Evolutionary conservation across 2,329 filamentous ascomycete species (phyloP).

Genomic region (Eutypella sp.): DNA sequence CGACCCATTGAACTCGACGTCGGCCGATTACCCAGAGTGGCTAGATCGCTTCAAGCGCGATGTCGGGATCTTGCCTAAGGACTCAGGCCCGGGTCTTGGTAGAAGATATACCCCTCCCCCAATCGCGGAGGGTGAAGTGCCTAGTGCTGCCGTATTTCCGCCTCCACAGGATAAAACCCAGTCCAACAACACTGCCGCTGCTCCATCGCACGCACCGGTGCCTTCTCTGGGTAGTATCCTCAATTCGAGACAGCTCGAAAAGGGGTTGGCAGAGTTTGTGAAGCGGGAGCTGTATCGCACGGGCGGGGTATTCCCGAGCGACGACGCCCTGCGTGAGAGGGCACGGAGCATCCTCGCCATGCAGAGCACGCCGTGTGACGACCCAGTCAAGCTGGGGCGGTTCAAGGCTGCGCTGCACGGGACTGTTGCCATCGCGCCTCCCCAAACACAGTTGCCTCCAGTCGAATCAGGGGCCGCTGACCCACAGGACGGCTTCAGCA

Average conservation of each 20-base stretch:
- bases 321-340: constrained; percentile 41
- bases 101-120: constrained; percentile 51
- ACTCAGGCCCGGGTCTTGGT: constrained; percentile 48
- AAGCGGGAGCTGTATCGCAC: constrained; percentile 31
- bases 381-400: constrained; percentile 45
- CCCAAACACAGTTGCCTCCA: background rate
- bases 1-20: constrained; percentile 60
- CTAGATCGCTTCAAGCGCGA: constrained; percentile 58
- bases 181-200: background rate
- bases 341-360: constrained; percentile 45
- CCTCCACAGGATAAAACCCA: background rate
- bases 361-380: constrained; percentile 48
- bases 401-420: constrained; percentile 45
- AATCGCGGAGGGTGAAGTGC: constrained; percentile 19
- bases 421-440: background rate
- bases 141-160: too few species aligned
- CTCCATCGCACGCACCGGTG: constrained; percentile 9
- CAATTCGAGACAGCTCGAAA: constrained; percentile 54
- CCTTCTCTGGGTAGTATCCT: constrained; percentile 52
- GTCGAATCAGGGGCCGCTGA: background rate
- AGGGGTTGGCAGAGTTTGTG: constrained; percentile 46
- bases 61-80: constrained; percentile 44
- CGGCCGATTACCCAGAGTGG: constrained; percentile 61
- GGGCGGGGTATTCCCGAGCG: constrained; percentile 40
- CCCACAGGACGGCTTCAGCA: background rate